phyloP scores from a whole-genome alignment of 768 basidiomycete species.

The Suillus alpinus region DNA sequence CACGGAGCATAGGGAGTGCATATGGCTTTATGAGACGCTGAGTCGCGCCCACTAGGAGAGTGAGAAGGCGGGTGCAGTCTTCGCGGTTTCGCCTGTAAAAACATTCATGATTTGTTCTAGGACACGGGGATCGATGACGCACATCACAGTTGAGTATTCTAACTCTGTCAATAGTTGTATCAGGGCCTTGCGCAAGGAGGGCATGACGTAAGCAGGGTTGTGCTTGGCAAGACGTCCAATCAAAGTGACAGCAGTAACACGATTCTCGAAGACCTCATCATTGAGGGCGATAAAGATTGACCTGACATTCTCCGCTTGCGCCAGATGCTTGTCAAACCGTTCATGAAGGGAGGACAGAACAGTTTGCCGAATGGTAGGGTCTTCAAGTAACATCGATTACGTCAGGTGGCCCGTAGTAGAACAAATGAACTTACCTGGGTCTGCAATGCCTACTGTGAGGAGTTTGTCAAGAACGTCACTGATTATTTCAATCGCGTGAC shows the following conservation, averaged over 20 bases:
- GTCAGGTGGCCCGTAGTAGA: not conserved
- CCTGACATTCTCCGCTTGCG: slow-evolving; percentile 97
- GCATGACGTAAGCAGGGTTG: slow-evolving; percentile 99
- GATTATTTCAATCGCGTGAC: slow-evolving; percentile 94
- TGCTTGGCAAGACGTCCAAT: slow-evolving; percentile 93
- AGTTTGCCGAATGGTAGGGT: slow-evolving; percentile 77
- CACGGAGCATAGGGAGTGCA: slow-evolving; percentile 90
- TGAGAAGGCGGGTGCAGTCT: slow-evolving; percentile 88
- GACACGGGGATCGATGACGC: slow-evolving; percentile 35
- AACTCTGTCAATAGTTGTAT: slow-evolving; percentile 96
- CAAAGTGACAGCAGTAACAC: slow-evolving; percentile 83
- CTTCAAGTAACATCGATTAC: slow-evolving; percentile 28
- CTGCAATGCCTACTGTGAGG: slow-evolving; percentile 91
- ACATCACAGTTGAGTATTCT: slow-evolving; percentile 89
- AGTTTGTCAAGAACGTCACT: slow-evolving; percentile 98
- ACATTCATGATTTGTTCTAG: not conserved
- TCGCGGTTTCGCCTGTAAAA: slow-evolving; percentile 74
- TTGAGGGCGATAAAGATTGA: slow-evolving; percentile 96
- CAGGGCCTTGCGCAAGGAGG: slow-evolving; percentile 89
- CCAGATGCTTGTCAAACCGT: slow-evolving; percentile 93
- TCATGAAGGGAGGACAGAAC: slow-evolving; percentile 87
- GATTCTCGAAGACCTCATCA: slow-evolving; percentile 93
- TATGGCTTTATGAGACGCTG: slow-evolving; percentile 95
- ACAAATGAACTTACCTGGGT: slow-evolving; percentile 63
- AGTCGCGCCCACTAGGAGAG: slow-evolving; percentile 85